A percentile compares a stretch with the other conserved stretches of the same genome.
Conservation (phyloP, 768 basidiomycete genomes). For the Phanerodontia chrysosporium region DNA sequence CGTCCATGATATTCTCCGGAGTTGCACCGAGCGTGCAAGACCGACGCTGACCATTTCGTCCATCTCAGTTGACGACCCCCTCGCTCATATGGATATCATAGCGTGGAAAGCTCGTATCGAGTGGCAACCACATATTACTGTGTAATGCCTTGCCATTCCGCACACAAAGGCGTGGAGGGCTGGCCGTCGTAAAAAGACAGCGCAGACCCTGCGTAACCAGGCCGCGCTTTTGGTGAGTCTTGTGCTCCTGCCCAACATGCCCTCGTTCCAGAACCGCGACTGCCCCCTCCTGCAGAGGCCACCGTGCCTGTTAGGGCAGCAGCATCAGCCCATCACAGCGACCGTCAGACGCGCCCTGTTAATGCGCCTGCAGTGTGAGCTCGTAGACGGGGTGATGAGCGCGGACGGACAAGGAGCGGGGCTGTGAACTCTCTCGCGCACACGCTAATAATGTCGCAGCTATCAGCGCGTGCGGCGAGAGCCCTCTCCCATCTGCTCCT, state of each 20-base stretch:
- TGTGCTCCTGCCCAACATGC: not conserved
- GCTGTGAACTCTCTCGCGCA: not conserved
- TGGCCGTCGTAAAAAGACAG: not conserved
- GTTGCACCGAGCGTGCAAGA: too few relatives aligned
- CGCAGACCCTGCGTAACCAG: not conserved
- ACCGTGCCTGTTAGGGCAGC: not conserved
- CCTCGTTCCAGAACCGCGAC: not conserved
- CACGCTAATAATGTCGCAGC: not conserved
- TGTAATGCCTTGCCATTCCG: too few relatives aligned
- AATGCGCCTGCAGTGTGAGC: not conserved
- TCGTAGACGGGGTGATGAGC: not conserved
- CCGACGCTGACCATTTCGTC: too few relatives aligned
- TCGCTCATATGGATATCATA: too few relatives aligned
- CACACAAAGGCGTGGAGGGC: too few relatives aligned
- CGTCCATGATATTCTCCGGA: too few relatives aligned
- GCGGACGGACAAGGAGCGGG: not conserved
- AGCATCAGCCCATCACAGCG: slow-evolving; percentile 1
- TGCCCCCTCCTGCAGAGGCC: not conserved
- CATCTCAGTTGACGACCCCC: too few relatives aligned
- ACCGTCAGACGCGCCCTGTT: slow-evolving; percentile 1
- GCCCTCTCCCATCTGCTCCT: not conserved
- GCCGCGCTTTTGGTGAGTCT: not conserved
- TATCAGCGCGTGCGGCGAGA: not conserved
- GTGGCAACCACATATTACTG: too few relatives aligned
- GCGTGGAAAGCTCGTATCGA: too few relatives aligned